Evolutionary conservation across 257 asterid genomes (phyloP).

Genomic region (Jacaranda copaia): DNA sequence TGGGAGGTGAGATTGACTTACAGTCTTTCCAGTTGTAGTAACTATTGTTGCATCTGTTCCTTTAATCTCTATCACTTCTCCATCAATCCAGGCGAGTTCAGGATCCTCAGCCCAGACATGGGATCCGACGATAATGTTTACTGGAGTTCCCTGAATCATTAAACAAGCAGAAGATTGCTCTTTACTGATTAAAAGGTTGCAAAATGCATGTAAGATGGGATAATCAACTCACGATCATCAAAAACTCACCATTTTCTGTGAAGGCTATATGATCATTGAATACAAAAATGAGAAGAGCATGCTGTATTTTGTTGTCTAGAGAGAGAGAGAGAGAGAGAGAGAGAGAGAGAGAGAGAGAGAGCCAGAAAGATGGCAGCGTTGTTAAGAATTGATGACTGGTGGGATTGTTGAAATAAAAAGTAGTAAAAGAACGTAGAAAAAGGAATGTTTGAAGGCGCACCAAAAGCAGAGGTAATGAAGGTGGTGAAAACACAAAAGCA

Average conservation of each 20-base stretch:
- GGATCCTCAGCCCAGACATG: constrained; percentile 94
- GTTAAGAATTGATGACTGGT: constrained; percentile 50
- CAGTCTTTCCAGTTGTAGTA: constrained; percentile 70
- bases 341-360: constrained; percentile 37
- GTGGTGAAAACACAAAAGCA: constrained; percentile 74
- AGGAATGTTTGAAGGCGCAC: constrained; percentile 63
- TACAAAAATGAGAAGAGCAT: constrained; percentile 37
- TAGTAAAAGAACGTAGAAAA: constrained; percentile 48
- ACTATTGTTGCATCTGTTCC: constrained; percentile 72
- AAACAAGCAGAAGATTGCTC: constrained; percentile 38
- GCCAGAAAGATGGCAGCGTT: constrained; percentile 40
- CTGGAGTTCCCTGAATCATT: constrained; percentile 87
- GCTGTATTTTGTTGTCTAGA: constrained; percentile 29
- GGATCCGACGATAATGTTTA: constrained; percentile 88
- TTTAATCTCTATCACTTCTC: constrained; percentile 73
- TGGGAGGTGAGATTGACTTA: constrained; percentile 48
- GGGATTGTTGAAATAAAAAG: constrained; percentile 53
- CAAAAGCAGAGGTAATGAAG: constrained; percentile 75
- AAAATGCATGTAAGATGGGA: constrained; percentile 25
- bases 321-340: constrained; percentile 18
- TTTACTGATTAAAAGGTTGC: constrained; percentile 23
- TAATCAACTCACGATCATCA: constrained; percentile 37
- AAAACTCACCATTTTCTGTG: constrained; percentile 63
- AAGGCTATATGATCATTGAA: constrained; percentile 68
- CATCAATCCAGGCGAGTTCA: constrained; percentile 88